Conservation (phyloP, 2,329 filamentous ascomycete genomes). For the Pleoardoris graminearum region DNA sequence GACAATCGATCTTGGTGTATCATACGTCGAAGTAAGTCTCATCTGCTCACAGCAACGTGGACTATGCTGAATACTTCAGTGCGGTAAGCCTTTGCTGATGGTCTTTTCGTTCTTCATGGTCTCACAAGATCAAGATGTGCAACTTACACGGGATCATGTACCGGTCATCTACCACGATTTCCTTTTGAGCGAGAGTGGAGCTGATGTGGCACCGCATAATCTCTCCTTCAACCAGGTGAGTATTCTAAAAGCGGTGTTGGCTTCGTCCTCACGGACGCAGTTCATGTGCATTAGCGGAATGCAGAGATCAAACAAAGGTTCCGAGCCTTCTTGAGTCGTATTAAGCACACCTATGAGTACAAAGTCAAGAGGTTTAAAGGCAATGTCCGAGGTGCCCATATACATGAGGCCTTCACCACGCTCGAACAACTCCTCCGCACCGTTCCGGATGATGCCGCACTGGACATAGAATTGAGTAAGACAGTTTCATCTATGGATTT, state of each 20-base stretch:
- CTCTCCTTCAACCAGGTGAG: slow-evolving; percentile 79
- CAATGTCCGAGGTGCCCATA: slow-evolving; percentile 90
- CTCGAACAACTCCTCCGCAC: slow-evolving; percentile 89
- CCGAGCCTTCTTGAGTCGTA: no score
- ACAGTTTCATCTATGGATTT: no score
- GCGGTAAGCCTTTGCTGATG: no score
- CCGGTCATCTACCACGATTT: slow-evolving; percentile 99
- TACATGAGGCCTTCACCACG: slow-evolving; percentile 93
- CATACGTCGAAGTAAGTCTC: slow-evolving; percentile 59
- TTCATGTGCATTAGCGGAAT: slow-evolving; percentile 83
- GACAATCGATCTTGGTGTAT: slow-evolving; percentile 85
- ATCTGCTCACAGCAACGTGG: no score
- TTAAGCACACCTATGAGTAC: slow-evolving; percentile 96
- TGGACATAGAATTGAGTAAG: slow-evolving; percentile 90
- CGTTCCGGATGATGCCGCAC: slow-evolving; percentile 79
- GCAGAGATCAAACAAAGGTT: no score
- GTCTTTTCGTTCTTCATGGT: no score
- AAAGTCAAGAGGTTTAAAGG: slow-evolving; percentile 95
- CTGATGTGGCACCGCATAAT: slow-evolving; percentile 93
- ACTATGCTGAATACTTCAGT: no score
- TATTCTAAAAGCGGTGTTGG: no score
- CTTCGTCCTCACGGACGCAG: no score
- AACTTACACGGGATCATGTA: slow-evolving; percentile 97
- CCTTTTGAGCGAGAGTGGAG: slow-evolving; percentile 93
- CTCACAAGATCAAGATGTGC: slow-evolving; percentile 68